These are phyloP conservation scores for Diaporthe sp. DNA, from an alignment of 2,329 filamentous ascomycete genomes.

Conservation along the genomic window DNA sequence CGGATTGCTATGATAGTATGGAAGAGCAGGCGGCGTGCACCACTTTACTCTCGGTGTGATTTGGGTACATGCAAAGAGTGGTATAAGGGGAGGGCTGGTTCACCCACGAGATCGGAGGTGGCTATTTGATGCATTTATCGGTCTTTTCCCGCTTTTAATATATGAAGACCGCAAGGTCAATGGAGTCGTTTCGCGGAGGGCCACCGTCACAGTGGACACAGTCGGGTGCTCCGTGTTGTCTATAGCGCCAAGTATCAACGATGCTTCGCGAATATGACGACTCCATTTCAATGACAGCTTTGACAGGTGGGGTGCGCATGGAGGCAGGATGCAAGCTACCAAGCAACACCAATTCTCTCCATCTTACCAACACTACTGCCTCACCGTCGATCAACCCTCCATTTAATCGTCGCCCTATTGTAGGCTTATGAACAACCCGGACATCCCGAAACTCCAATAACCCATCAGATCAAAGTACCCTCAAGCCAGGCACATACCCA, in stretches of 20 bases:
- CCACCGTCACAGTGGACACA: neutral
- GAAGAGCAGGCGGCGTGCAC: neutral
- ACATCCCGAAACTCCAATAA: neutral
- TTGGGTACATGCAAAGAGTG: neutral
- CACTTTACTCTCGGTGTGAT: neutral
- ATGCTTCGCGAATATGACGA: neutral
- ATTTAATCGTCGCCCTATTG: neutral
- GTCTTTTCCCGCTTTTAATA: neutral
- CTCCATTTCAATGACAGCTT: neutral
- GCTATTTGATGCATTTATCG: neutral
- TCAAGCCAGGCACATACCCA: neutral
- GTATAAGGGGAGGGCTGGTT: neutral
- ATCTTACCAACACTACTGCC: neutral
- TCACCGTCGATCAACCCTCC: neutral
- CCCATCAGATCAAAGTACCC: neutral
- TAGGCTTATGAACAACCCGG: neutral
- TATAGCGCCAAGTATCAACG: neutral
- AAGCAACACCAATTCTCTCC: neutral
- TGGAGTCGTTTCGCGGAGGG: neutral
- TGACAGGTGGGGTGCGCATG: neutral
- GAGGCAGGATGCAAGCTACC: constrained; percentile 2
- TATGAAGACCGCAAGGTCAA: constrained; percentile 25
- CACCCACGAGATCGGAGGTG: neutral
- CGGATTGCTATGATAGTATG: neutral
- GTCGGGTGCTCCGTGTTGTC: neutral